phyloP scores from a whole-genome alignment of 169 alveolate genomes.

The Toxoplasma gondii region DNA sequence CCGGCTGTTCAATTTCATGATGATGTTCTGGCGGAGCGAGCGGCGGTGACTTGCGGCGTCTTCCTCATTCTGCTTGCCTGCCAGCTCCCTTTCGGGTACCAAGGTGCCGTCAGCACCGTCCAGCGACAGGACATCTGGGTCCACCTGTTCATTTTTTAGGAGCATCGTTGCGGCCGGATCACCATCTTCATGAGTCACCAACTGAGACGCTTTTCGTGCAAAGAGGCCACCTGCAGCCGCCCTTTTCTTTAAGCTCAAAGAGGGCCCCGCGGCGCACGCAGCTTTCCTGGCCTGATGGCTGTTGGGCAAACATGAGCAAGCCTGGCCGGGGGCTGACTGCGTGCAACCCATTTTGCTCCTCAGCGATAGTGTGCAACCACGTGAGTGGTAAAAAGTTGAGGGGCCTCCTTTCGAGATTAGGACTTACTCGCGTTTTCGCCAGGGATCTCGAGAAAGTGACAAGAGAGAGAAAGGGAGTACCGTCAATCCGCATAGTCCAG shows the following conservation, averaged over 20 bases:
- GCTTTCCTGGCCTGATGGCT: background rate
- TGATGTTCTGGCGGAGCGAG: background rate
- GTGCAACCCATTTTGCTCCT: background rate
- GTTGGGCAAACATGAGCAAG: conserved; percentile 26
- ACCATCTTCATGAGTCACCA: background rate
- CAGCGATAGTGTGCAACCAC: background rate
- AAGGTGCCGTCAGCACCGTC: background rate
- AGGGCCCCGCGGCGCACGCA: background rate
- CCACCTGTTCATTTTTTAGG: background rate
- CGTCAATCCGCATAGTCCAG: too few relatives aligned
- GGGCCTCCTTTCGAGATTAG: background rate
- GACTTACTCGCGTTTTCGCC: background rate
- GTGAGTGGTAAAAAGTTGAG: background rate
- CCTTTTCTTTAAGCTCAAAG: background rate
- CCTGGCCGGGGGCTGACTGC: conserved; percentile 11
- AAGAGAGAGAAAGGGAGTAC: too few relatives aligned
- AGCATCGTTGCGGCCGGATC: background rate
- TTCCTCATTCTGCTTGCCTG: background rate
- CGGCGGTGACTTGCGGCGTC: background rate
- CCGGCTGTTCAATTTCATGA: background rate
- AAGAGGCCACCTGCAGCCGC: background rate
- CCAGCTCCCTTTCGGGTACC: background rate
- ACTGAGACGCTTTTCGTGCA: background rate
- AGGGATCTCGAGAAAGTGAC: background rate
- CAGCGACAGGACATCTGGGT: background rate